Evolutionary conservation across 108 stramenopile genomes (phyloP), one percentile per base, ranked within the genome.

Genomic region (Pseudonitzschia multistriata): DNA sequence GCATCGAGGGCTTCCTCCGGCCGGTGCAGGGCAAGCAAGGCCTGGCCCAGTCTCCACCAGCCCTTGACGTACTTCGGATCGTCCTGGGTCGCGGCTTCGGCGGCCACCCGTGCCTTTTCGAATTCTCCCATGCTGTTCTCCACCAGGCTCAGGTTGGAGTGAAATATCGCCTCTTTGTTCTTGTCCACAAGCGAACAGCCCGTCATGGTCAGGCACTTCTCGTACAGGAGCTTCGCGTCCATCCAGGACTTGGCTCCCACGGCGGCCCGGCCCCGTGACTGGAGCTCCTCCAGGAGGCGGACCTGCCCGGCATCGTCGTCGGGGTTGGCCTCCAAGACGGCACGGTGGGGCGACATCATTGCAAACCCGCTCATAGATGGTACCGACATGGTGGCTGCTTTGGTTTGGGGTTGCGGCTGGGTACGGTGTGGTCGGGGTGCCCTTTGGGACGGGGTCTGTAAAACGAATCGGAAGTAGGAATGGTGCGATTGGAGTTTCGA

Each of bases 31-130:
- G 78, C 72, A 21, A 71, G 64, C 28, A 77, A 74, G 1, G 90
- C 90, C 66, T 91, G 88, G 62, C 88, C 93, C 21, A 73, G 60
- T 35, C 90, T 68, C 93, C 89, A 94, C 74, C 85, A 88, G 29
- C 81, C 90, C 73, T 94, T 94, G 57, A 89, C 80, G 66, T 89
- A 94, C 2, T 67, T 68, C 8, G 81, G 60, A 72, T 94, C 93
- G 17, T 75, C 49, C 25, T 74, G 21, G n/a, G 80, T 80, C 5
- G 87, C 85, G 8, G 36, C 24, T 19, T 69, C 70, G 2, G 89
- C 89, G 39, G 80, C 76, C 36, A 82, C 75, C 21, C 79, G 61
- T 6, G 87, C 81, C 35, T 82, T 84, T 19, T 70, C 60, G 36
- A 86, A 70, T 35, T 81, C 72, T 5, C 79, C 79, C 87, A 91